phyloP scores from a whole-genome alignment of 352 stramenopile genomes.

The Phytophthora multivora region DNA sequence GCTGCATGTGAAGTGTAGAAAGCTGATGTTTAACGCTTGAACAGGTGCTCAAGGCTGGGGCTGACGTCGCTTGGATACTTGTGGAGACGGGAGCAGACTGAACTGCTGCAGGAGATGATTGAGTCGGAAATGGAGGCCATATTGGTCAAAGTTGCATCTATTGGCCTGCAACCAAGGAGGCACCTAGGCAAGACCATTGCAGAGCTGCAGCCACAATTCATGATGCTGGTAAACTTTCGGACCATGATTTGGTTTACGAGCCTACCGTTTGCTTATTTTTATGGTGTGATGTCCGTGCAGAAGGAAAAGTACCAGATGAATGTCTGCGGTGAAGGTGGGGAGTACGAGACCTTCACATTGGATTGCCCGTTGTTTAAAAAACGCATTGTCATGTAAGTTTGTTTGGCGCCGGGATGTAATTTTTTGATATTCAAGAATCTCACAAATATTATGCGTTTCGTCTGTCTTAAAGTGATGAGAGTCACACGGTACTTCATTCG shows the following conservation, averaged over 20 bases:
- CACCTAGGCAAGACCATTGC: conserved; percentile 88
- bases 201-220: conserved; percentile 89
- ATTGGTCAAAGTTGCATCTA: conserved; percentile 96
- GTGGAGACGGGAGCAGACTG: conserved; percentile 93
- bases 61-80: conserved; percentile 96
- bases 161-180: conserved; percentile 87
- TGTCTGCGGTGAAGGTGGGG: conserved; percentile 98
- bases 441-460: conserved; percentile 2
- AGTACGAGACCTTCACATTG: conserved; percentile 99
- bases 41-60: conserved; percentile 90
- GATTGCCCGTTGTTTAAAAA: conserved; percentile 97
- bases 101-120: conserved; percentile 95
- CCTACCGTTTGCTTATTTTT: conserved; percentile 13
- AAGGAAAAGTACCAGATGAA: conserved; percentile 97
- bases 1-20: background rate
- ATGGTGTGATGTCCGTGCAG: conserved; percentile 32
- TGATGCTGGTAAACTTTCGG: conserved; percentile 62
- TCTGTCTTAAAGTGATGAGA: conserved; percentile 69
- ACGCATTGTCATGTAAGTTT: conserved; percentile 88
- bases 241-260: background rate
- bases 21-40: background rate
- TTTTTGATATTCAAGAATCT: conserved; percentile 2
- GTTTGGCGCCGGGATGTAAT: background rate
- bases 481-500: conserved; percentile 92
- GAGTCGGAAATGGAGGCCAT: conserved; percentile 94